phyloP scores from a whole-genome alignment of 2,329 filamentous ascomycete genomes.

The Neophaeococcomyces aloes region DNA sequence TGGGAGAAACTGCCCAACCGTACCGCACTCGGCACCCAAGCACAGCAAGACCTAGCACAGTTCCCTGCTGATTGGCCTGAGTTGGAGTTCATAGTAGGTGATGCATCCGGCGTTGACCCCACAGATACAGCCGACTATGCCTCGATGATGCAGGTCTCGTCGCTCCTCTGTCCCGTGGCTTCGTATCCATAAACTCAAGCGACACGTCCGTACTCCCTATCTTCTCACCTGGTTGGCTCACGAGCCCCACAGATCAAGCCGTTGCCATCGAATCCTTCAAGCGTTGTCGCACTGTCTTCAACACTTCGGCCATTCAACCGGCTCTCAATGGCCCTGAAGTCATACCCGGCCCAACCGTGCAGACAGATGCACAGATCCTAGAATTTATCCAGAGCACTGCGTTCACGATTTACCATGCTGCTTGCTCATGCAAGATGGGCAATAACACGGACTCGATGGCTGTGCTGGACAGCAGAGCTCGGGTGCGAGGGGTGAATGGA shows the following conservation, averaged over 20 bases:
- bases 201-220: slow-evolving; percentile 16
- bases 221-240: slow-evolving; percentile 13
- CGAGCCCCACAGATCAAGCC: slow-evolving; percentile 9
- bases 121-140: slow-evolving; percentile 22
- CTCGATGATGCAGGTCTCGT: slow-evolving; percentile 22
- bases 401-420: slow-evolving; percentile 28
- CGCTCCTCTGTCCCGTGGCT: slow-evolving; percentile 25
- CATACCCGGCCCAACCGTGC: slow-evolving; percentile 3
- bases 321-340: slow-evolving; percentile 2
- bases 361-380: slow-evolving; percentile 22
- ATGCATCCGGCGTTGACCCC: slow-evolving; percentile 22
- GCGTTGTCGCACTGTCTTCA: slow-evolving; percentile 4
- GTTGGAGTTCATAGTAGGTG: slow-evolving; percentile 22
- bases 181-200: slow-evolving; percentile 15
- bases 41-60: slow-evolving; percentile 13
- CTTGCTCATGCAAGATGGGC: slow-evolving; percentile 31
- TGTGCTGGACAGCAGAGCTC: slow-evolving; percentile 26
- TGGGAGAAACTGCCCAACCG: slow-evolving; percentile 23
- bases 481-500: slow-evolving; percentile 27
- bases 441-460: slow-evolving; percentile 22
- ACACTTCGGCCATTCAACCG: background rate
- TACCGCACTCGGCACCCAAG: slow-evolving; percentile 9
- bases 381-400: slow-evolving; percentile 21
- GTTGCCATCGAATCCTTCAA: slow-evolving; percentile 13
- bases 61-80: slow-evolving; percentile 29